Conservation (phyloP, 768 basidiomycete species). For the Serendipita vermifera region DNA sequence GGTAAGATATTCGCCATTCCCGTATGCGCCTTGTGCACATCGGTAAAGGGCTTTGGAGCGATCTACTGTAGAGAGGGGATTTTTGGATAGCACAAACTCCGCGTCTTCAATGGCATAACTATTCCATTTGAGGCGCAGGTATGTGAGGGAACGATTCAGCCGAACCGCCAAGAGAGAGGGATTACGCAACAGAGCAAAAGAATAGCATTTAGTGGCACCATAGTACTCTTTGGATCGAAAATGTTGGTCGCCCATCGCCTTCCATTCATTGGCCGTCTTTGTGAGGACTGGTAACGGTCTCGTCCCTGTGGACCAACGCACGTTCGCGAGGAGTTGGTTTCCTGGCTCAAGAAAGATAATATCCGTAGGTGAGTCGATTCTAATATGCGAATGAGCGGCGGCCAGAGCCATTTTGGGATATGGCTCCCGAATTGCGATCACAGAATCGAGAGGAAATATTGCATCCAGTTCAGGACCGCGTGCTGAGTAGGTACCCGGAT, state of each 20-base stretch:
- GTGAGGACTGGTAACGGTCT: background rate
- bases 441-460: slow-evolving; percentile 21
- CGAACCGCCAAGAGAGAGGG: slow-evolving; percentile 15
- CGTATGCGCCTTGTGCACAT: slow-evolving; percentile 20
- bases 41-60: slow-evolving; percentile 20
- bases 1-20: slow-evolving; percentile 15
- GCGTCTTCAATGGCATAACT: slow-evolving; percentile 21
- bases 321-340: slow-evolving; percentile 11
- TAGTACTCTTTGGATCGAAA: slow-evolving; percentile 18
- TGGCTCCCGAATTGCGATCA: slow-evolving; percentile 26
- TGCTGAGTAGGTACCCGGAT: slow-evolving; percentile 18
- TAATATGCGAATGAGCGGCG: slow-evolving; percentile 15
- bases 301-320: slow-evolving; percentile 9
- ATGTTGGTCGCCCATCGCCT: slow-evolving; percentile 18
- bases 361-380: slow-evolving; percentile 24
- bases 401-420: slow-evolving; percentile 16
- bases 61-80: background rate
- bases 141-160: slow-evolving; percentile 22
- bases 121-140: slow-evolving; percentile 19
- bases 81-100: slow-evolving; percentile 12
- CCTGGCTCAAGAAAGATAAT: slow-evolving; percentile 17
- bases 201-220: slow-evolving; percentile 22
- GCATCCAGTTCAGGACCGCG: slow-evolving; percentile 17
- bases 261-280: slow-evolving; percentile 15
- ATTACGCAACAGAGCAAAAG: slow-evolving; percentile 17